A percentile compares a stretch with the other conserved stretches of the same genome.
phyloP scores from a whole-genome alignment of 1,139 yeast genomes.

The Yamadazyma diospyri region DNA sequence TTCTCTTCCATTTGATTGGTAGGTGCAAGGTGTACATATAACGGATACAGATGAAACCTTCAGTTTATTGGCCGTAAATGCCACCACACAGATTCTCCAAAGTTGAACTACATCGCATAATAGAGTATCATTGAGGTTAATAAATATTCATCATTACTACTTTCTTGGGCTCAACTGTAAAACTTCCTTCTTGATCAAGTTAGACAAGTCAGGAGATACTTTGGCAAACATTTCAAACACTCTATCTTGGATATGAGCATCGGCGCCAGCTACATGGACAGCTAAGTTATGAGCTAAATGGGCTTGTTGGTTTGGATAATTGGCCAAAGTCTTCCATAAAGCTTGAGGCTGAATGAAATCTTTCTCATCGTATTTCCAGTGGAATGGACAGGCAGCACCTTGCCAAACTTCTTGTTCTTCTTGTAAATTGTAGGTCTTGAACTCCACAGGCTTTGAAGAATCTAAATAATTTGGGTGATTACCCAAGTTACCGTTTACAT shows the following conservation, averaged over 20 bases:
- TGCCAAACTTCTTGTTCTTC: slow-evolving; percentile 81
- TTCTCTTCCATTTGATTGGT: no score
- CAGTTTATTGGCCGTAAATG: no score
- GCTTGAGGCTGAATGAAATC: slow-evolving; percentile 68
- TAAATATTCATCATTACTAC: no score
- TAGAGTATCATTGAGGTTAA: no score
- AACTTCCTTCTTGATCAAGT: slow-evolving; percentile 58
- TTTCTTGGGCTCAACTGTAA: slow-evolving; percentile 54
- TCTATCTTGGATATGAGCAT: slow-evolving; percentile 72
- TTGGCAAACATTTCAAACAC: slow-evolving; percentile 74
- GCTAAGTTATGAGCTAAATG: slow-evolving; percentile 83
- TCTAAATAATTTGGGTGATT: slow-evolving; percentile 76
- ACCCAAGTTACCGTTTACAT: slow-evolving; percentile 83
- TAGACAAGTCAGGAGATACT: slow-evolving; percentile 64
- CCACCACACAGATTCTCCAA: no score
- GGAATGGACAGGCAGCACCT: slow-evolving; percentile 86
- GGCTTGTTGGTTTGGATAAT: slow-evolving; percentile 74
- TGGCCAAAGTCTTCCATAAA: slow-evolving; percentile 74
- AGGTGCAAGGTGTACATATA: no score
- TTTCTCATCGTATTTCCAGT: slow-evolving; percentile 71
- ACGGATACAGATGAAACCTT: no score
- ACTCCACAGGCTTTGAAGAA: slow-evolving; percentile 53
- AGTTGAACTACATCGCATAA: no score
- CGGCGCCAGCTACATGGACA: slow-evolving; percentile 67
- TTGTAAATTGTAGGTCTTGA: slow-evolving; percentile 40